Evolutionary conservation across 1,139 yeast species (phyloP).

Genomic region (Martiniozyma asiatica): DNA sequence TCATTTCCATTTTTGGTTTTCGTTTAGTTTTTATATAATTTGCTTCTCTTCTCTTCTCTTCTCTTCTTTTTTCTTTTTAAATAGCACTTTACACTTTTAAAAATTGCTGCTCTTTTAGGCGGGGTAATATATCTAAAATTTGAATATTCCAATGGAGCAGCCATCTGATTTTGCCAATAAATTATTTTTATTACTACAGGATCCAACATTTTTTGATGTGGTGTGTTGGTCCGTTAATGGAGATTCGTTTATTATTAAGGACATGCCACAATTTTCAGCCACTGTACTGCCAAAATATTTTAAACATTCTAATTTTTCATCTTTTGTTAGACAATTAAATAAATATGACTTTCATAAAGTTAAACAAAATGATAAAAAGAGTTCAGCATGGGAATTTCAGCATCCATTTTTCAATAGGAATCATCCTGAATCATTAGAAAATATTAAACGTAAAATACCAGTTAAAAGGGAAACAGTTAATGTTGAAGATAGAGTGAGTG

Average conservation of each 20-base stretch:
- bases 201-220: constrained; percentile 55
- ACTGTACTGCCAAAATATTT: constrained; percentile 80
- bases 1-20: too few relatives aligned
- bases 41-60: too few relatives aligned
- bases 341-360: constrained; percentile 97
- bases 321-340: constrained; percentile 87
- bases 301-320: constrained; percentile 87
- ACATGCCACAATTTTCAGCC: constrained; percentile 81
- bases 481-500: constrained; percentile 15
- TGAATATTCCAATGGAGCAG: background rate
- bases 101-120: too few relatives aligned
- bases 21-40: too few relatives aligned
- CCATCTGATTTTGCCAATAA: constrained; percentile 57
- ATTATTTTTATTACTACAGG: constrained; percentile 74
- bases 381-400: constrained; percentile 87
- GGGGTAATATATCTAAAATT: too few relatives aligned
- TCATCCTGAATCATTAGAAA: constrained; percentile 60
- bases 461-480: constrained; percentile 22
- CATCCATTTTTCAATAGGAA: constrained; percentile 78
- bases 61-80: too few relatives aligned
- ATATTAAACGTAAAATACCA: constrained; percentile 74
- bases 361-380: constrained; percentile 40
- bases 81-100: too few relatives aligned
- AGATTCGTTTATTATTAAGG: constrained; percentile 77
- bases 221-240: constrained; percentile 81